phyloP scores from a whole-genome alignment of 2,329 filamentous ascomycete species.

The Colletotrichum sublineola region DNA sequence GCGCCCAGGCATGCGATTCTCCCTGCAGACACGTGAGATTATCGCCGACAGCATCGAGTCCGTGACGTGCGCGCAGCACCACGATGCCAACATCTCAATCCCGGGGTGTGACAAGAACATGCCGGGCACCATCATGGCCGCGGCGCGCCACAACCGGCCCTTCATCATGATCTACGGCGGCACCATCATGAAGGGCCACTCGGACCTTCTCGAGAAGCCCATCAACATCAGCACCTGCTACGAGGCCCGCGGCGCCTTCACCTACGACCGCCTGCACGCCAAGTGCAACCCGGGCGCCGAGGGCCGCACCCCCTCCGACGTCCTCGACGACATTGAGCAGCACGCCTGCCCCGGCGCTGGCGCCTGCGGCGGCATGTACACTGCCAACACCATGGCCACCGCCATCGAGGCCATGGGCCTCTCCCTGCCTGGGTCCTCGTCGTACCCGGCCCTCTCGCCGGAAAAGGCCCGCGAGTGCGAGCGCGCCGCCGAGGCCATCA shows the following conservation, averaged over 20 bases:
- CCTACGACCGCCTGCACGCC: slow-evolving; percentile 82
- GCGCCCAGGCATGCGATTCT: slow-evolving; percentile 86
- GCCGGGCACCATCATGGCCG: slow-evolving; percentile 92
- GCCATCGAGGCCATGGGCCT: slow-evolving; percentile 92
- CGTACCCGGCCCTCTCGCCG: slow-evolving; percentile 83
- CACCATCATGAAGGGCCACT: slow-evolving; percentile 90
- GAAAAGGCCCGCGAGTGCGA: slow-evolving; percentile 90
- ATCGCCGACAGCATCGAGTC: slow-evolving; percentile 96
- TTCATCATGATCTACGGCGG: slow-evolving; percentile 97
- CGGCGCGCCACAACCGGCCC: slow-evolving; percentile 90
- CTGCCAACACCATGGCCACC: slow-evolving; percentile 93
- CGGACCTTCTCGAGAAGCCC: slow-evolving; percentile 77
- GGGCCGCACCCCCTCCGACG: slow-evolving; percentile 79
- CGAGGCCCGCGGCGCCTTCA: slow-evolving; percentile 86
- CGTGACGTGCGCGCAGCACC: slow-evolving; percentile 90
- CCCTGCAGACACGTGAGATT: slow-evolving; percentile 88
- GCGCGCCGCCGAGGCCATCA: slow-evolving; percentile 83
- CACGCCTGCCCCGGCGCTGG: slow-evolving; percentile 77
- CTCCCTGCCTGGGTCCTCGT: slow-evolving; percentile 85
- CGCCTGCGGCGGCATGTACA: slow-evolving; percentile 90
- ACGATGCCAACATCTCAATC: slow-evolving; percentile 94
- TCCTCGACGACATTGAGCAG: slow-evolving; percentile 85
- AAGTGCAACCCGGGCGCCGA: slow-evolving; percentile 71
- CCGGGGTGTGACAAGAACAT: slow-evolving; percentile 98
- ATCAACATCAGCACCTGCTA: slow-evolving; percentile 93